Evolutionary conservation across 2,329 filamentous ascomycete species (phyloP), one percentile per base, ranked within the genome.

Genomic region (Hirsutella thompsonii): DNA sequence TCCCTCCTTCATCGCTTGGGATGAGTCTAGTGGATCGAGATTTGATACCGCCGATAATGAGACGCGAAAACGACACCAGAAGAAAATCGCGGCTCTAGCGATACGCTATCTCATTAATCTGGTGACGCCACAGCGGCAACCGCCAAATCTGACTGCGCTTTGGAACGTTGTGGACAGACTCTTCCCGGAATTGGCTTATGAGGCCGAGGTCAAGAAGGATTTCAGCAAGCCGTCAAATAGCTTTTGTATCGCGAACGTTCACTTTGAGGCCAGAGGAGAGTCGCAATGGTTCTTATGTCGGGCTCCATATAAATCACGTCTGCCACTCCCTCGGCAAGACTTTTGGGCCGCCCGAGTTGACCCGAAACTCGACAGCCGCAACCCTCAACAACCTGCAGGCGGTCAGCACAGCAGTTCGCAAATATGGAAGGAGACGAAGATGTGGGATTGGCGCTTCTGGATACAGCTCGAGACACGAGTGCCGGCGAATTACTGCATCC

Each of bases 371-470:
- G 39, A 38, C 29, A 29, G 14, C 9, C 23, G 28, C 13, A 40
- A 36, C 5, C n/a, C 37, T 13, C 41, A 42, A 9, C 46, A 43
- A 23, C 42, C 44, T 20, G 16, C 3, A 29, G 13, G 38, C 5
- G 36, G 26, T 14, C 47, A 46, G 6, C 43, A 43, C 21, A 36
- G 26, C 13, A 39, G 43, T 23, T 50, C 64, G 58, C 44, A 49
- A 8, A 50, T 48, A 20, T 63, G 59, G 57, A 58, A 53, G 36
- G 52, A 47, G 18, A 47, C 52, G 11, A 53, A 54, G 37, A 54
- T 71, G 41, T 82, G 69, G 60, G 78, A 82, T 54, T 72, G 74
- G 0, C 72, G 78, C 2, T 81, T 70, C 56, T 82, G 78, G 78
- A 56, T 80, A 14, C 63, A 67, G 14, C 42, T 76, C 9, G 56